Evolutionary conservation across 148 eudicot species (phyloP).

Genomic region (Vaccinium darrowii): DNA sequence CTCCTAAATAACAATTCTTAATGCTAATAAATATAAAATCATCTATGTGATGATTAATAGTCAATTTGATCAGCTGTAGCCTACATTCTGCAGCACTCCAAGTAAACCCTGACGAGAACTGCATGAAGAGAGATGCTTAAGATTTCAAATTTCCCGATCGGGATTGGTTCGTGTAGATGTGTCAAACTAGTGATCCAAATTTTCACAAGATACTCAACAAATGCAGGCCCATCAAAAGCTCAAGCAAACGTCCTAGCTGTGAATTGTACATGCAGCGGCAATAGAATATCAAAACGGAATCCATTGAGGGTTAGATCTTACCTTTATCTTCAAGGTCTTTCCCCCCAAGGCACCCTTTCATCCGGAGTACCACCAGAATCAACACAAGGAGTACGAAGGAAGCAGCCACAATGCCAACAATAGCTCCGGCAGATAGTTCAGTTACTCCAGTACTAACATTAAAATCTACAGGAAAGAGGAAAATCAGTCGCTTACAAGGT

Average conservation of each 20-base stretch:
- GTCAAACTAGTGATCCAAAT: not conserved
- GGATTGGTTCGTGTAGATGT: not conserved
- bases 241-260: not conserved
- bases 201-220: not conserved
- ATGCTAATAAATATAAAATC: not conserved
- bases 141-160: not conserved
- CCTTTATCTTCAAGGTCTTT: constrained; percentile 40
- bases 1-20: too few species aligned
- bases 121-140: not conserved
- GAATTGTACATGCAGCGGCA: not conserved
- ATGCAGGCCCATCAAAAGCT: constrained; percentile 2
- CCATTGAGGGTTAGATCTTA: not conserved
- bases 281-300: not conserved
- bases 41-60: not conserved
- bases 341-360: constrained; percentile 48
- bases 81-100: not conserved
- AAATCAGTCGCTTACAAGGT: not conserved
- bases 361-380: constrained; percentile 34
- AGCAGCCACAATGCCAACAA: constrained; percentile 48
- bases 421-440: constrained; percentile 49
- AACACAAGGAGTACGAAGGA: constrained; percentile 30
- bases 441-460: constrained; percentile 10
- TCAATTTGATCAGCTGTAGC: not conserved
- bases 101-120: not conserved
- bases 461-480: constrained; percentile 39